Conservation (phyloP, 169 alveolate species). For the Eimeria necatrix region DNA sequence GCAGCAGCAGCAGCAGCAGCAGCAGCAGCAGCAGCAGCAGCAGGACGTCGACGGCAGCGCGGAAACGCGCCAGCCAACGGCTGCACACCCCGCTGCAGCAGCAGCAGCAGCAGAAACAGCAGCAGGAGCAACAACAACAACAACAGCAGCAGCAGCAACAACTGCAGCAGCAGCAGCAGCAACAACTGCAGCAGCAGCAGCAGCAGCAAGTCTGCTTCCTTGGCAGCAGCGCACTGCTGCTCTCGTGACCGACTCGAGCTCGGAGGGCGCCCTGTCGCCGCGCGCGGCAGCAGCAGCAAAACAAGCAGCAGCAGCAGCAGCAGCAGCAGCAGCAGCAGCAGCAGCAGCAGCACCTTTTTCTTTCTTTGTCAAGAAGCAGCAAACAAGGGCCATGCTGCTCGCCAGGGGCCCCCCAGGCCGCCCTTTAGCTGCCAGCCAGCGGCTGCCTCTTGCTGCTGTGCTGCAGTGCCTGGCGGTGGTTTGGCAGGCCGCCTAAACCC, state of each 20-base stretch:
- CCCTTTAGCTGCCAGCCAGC: neutral
- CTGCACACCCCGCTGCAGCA: neutral
- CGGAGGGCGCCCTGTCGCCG: neutral
- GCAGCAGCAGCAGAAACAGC: neutral
- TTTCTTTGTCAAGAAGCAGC: neutral
- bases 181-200: slow-evolving; percentile 8
- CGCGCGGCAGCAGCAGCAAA: slow-evolving; percentile 41
- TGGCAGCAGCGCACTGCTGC: neutral
- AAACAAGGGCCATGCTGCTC: neutral
- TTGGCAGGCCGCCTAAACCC: neutral
- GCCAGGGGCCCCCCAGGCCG: slow-evolving; percentile 3
- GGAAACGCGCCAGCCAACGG: neutral
- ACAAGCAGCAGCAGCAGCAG: neutral
- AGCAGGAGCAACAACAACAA: neutral
- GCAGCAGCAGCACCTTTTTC: neutral
- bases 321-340: slow-evolving; percentile 64
- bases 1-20: neutral
- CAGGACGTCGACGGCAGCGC: neutral
- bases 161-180: neutral
- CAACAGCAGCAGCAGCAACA: neutral
- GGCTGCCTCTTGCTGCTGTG: neutral
- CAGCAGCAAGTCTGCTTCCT: neutral
- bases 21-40: neutral
- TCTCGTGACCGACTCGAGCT: slow-evolving; percentile 5
- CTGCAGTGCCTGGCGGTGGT: neutral